Percentiles rank a stretch among this genome's conserved stretches.
Conservation (phyloP, 78 protist species). For the Protostelium mycophagum region DNA sequence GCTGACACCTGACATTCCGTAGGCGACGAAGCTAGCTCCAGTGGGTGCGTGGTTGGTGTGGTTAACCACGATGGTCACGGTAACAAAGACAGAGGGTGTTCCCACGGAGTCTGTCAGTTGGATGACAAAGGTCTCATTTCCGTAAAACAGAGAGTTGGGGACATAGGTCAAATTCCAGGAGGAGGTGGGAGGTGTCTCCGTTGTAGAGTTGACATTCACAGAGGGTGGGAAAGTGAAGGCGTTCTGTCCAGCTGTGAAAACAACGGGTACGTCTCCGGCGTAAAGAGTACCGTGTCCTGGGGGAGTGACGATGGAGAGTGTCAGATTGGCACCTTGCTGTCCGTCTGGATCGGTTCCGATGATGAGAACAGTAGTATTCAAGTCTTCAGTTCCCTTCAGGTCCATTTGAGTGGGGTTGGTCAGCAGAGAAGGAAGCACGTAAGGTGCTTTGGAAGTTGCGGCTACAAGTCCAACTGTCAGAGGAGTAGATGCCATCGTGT, state of each 20-base stretch:
- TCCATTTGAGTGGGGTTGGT: background rate
- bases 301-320: background rate
- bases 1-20: background rate
- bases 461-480: background rate
- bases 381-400: no score
- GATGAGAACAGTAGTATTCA: background rate
- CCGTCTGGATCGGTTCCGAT: background rate
- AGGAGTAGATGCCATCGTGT: background rate
- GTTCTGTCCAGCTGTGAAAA: background rate
- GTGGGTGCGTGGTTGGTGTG: conserved; percentile 6
- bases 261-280: background rate
- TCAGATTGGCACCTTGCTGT: background rate
- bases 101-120: background rate
- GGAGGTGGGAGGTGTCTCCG: background rate
- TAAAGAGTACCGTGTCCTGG: background rate
- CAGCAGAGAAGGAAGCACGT: background rate
- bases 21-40: background rate
- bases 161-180: background rate
- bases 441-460: background rate
- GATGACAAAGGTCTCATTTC: background rate
- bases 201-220: background rate
- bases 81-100: background rate
- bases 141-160: background rate
- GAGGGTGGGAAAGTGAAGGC: background rate
- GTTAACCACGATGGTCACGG: background rate